Conservation (phyloP, 2,329 filamentous ascomycete species). For the Waltergamsia citrina region DNA sequence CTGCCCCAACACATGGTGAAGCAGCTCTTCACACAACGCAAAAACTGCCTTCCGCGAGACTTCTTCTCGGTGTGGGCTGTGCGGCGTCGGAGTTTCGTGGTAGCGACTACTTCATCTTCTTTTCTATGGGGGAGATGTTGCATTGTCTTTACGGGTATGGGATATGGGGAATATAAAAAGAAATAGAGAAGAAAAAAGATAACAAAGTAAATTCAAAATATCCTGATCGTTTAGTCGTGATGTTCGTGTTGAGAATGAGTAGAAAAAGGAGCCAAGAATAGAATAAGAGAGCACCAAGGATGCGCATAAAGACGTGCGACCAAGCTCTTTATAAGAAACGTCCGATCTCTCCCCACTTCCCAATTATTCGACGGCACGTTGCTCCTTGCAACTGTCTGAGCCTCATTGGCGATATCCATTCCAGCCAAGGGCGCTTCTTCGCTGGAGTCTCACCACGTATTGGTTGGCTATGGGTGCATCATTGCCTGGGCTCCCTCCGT, state of each 20-base stretch:
- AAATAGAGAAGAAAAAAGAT: background rate
- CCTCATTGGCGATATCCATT: background rate
- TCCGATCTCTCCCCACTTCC: background rate
- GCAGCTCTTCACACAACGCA: background rate
- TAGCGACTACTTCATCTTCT: background rate
- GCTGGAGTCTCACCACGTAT: too few relatives aligned
- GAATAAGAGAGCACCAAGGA: background rate
- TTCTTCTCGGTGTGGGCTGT: too few relatives aligned
- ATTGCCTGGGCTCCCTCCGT: too few relatives aligned
- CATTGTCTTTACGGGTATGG: background rate
- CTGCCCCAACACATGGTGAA: constrained; percentile 3
- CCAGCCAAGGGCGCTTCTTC: background rate
- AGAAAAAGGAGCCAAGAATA: too few relatives aligned
- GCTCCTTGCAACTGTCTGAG: constrained; percentile 1
- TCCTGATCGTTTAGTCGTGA: too few relatives aligned
- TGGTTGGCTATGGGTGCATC: too few relatives aligned
- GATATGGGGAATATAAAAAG: background rate
- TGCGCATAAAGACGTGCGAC: background rate
- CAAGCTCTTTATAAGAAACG: background rate
- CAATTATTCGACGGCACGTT: background rate
- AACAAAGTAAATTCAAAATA: background rate
- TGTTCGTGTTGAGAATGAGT: too few relatives aligned
- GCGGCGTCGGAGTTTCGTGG: background rate
- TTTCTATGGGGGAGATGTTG: background rate
- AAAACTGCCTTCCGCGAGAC: background rate